A percentile compares a stretch with the other conserved stretches of the same genome.
Conservation (phyloP, 192 early-diverging fungal genomes). For the Podila epicladia region DNA sequence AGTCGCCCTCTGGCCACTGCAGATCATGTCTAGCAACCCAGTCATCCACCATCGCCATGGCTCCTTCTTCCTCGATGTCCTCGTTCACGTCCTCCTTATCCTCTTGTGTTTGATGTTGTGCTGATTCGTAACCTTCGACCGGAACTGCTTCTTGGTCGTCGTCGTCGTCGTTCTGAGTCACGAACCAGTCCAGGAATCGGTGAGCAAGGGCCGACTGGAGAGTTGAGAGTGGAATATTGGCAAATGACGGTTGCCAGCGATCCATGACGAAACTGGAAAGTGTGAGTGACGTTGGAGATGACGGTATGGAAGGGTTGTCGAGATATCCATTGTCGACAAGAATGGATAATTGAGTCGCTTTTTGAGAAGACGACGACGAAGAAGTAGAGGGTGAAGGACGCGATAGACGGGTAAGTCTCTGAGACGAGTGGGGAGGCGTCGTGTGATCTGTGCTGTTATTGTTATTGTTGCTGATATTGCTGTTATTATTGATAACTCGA, state of each 20-base stretch:
- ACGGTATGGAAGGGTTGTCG: neutral
- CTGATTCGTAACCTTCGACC: neutral
- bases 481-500: neutral
- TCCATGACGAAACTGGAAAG: neutral
- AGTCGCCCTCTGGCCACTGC: conserved; percentile 42
- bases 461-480: conserved; percentile 3
- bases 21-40: conserved; percentile 32
- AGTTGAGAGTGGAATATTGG: conserved; percentile 31
- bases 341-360: neutral
- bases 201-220: conserved; percentile 31
- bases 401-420: neutral
- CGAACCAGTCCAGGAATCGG: conserved; percentile 28
- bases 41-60: conserved; percentile 9
- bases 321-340: neutral
- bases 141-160: neutral
- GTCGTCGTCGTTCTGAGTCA: conserved; percentile 9
- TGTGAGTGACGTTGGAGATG: neutral
- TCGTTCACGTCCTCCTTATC: neutral
- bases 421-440: neutral
- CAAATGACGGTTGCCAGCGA: conserved; percentile 23
- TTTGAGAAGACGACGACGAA: neutral
- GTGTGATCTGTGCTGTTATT: conserved; percentile 12
- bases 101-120: neutral
- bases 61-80: neutral
- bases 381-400: neutral